Evolutionary conservation across 2,329 filamentous ascomycete genomes (phyloP).

Genomic region (Arthrobotrys megalospora): DNA sequence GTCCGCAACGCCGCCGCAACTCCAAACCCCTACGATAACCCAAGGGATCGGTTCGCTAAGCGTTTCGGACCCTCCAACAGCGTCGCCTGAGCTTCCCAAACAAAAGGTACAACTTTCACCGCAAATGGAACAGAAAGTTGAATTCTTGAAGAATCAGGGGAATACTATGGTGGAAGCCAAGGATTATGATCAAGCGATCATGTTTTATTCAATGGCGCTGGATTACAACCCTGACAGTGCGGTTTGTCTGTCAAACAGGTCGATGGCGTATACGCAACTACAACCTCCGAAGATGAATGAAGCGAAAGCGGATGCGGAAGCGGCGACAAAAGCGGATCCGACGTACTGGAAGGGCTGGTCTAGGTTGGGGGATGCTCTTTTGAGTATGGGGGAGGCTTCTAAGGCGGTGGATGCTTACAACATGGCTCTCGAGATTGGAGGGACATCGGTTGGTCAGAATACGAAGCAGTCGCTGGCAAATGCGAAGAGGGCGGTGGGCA

Average conservation of each 20-base stretch:
- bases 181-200: constrained; percentile 55
- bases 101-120: constrained; percentile 23
- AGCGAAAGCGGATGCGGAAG: constrained; percentile 48
- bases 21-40: constrained; percentile 2
- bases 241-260: constrained; percentile 51
- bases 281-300: constrained; percentile 50
- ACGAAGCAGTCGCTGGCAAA: constrained; percentile 55
- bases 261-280: constrained; percentile 51
- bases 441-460: constrained; percentile 47
- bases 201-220: constrained; percentile 58
- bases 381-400: constrained; percentile 39
- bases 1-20: constrained; percentile 25
- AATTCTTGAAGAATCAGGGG: constrained; percentile 56
- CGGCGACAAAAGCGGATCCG: constrained; percentile 53
- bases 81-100: not conserved
- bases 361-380: constrained; percentile 44
- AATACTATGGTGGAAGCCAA: constrained; percentile 57
- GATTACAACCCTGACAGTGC: constrained; percentile 53
- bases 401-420: constrained; percentile 49
- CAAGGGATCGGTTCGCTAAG: constrained; percentile 27
- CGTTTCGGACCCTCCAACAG: constrained; percentile 10
- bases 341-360: constrained; percentile 58
- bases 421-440: constrained; percentile 47
- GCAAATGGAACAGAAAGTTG: constrained; percentile 57
- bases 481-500: constrained; percentile 35